Conservation (phyloP, 2,329 filamentous ascomycete genomes). For the Aspergillus alliaceus region DNA sequence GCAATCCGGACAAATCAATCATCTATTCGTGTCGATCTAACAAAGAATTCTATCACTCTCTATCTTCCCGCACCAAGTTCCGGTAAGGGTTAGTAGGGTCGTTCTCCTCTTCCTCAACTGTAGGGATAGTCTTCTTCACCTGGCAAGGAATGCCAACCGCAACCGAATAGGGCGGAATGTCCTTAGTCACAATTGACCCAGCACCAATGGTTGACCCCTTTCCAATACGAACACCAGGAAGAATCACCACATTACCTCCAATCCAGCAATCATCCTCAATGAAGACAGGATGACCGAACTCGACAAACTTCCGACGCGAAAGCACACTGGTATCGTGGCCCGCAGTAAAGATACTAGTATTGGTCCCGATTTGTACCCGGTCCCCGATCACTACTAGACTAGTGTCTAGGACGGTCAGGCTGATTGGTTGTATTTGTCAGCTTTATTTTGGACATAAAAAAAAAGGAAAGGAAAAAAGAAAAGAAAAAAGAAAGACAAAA, state of each 20-base stretch:
- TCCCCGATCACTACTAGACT: constrained; percentile 55
- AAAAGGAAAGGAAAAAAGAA: no score
- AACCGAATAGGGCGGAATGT: constrained; percentile 33
- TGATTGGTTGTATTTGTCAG: constrained; percentile 30
- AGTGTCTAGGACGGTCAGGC: constrained; percentile 57
- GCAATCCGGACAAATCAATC: background rate
- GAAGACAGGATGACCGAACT: constrained; percentile 50
- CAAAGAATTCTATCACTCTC: background rate
- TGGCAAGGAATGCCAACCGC: constrained; percentile 28
- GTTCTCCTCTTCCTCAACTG: constrained; percentile 24
- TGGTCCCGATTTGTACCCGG: constrained; percentile 54
- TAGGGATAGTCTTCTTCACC: constrained; percentile 24
- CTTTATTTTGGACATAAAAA: no score
- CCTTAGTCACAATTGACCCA: constrained; percentile 41
- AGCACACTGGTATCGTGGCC: constrained; percentile 54
- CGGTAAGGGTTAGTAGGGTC: constrained; percentile 24
- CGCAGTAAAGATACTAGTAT: constrained; percentile 54
- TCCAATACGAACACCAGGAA: constrained; percentile 46
- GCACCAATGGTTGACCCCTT: constrained; percentile 44
- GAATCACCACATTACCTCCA: constrained; percentile 47
- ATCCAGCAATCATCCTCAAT: constrained; percentile 54
- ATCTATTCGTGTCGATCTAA: background rate
- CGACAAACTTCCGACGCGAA: constrained; percentile 49
- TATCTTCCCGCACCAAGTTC: constrained; percentile 18
- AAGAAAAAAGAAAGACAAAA: no score